Evolutionary conservation across 208 protist genomes (phyloP).

Genomic region (Leishmania amazonensis): DNA sequence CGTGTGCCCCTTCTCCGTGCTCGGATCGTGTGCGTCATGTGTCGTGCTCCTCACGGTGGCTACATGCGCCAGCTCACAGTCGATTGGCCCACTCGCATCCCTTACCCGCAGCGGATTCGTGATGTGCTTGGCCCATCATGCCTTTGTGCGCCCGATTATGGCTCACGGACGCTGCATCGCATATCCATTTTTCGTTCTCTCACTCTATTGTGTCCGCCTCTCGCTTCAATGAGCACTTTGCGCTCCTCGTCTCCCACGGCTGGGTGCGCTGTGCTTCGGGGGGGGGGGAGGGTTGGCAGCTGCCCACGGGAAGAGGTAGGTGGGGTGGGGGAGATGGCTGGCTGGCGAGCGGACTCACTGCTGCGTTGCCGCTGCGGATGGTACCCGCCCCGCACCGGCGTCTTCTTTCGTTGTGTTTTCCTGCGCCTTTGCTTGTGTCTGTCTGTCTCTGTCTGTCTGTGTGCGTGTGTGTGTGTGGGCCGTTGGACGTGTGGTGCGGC

Average conservation of each 20-base stretch:
- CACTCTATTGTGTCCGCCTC: background rate
- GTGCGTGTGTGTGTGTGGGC: too few relatives aligned
- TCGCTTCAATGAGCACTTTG: background rate
- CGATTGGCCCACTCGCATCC: background rate
- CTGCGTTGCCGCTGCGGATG: background rate
- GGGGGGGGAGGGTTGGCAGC: background rate
- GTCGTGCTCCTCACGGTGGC: background rate
- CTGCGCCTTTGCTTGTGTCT: background rate
- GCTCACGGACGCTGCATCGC: background rate
- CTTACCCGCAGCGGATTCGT: background rate
- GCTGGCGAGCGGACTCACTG: background rate
- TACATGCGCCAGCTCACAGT: background rate
- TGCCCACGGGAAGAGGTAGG: background rate
- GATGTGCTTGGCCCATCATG: background rate
- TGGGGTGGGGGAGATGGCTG: background rate
- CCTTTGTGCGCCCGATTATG: background rate
- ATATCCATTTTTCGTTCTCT: background rate
- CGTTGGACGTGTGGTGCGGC: too few relatives aligned
- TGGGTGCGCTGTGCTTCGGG: background rate
- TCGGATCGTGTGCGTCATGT: background rate
- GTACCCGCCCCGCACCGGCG: too few relatives aligned
- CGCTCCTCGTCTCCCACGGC: background rate
- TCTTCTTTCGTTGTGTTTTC: background rate
- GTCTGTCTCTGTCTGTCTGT: too few relatives aligned
- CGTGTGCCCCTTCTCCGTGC: background rate